Evolutionary conservation across 345 rosid species (phyloP).

Genomic region (Eucalyptus caleyi): DNA sequence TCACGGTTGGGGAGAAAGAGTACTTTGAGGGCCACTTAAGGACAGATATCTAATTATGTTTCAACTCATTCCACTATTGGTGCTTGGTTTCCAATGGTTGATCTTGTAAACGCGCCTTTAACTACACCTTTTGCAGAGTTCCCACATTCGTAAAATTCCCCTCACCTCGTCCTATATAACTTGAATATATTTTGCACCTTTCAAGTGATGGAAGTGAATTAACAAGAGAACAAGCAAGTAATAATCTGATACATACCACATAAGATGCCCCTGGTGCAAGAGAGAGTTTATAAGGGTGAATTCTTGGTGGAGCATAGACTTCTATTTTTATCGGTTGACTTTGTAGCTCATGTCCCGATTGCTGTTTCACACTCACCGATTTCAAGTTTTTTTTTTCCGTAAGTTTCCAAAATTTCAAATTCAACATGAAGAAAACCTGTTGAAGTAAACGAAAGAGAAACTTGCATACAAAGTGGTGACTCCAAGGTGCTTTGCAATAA

Average conservation of each 20-base stretch:
- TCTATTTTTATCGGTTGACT: conserved; percentile 80
- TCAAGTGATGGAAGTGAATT: background rate
- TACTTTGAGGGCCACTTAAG: background rate
- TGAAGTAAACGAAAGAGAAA: background rate
- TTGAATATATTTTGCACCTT: background rate
- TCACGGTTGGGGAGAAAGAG: background rate
- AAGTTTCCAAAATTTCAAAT: conserved; percentile 2
- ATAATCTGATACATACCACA: conserved; percentile 32
- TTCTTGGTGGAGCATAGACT: conserved; percentile 68
- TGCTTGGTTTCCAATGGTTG: background rate
- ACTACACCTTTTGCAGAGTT: background rate
- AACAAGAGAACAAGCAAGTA: background rate
- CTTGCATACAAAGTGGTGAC: conserved; percentile 72
- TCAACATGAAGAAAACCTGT: background rate
- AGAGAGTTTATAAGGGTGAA: conserved; percentile 65
- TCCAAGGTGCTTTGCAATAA: conserved; percentile 66
- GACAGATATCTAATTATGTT: background rate
- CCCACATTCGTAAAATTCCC: background rate
- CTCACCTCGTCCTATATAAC: background rate
- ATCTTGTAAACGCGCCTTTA: background rate
- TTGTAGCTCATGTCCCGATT: conserved; percentile 58
- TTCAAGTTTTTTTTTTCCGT: conserved; percentile 2
- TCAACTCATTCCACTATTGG: background rate
- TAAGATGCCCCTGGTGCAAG: conserved; percentile 88
- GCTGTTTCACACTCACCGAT: conserved; percentile 71